Base-by-base conservation (phyloP, 2,329 filamentous ascomycete genomes). In the Macrophomina phaseolina region DNA sequence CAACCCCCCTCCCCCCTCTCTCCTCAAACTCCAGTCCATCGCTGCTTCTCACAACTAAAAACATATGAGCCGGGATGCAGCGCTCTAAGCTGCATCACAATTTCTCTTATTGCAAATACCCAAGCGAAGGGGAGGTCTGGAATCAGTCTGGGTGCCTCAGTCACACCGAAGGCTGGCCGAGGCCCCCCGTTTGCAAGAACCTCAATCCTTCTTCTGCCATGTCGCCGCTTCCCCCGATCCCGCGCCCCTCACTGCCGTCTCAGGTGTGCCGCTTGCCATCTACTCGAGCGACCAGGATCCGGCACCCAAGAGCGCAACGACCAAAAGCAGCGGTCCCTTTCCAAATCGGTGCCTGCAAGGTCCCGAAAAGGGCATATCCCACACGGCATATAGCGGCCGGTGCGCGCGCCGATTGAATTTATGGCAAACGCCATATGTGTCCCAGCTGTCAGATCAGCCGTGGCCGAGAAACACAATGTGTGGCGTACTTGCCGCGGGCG, bases 241-340 rank as follows among this genome's bases (percentile, higher is more conserved):
- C 30, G 28, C 58, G 40, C 42, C 32, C 32, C 32, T 49, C 45
- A 12, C 23, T 5, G 30, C 14, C 28, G 56, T 62, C 32, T 49
- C 58, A 62, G 58, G 38, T 62, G 18, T 62, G 23, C 58, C 45
- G 45, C 45, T 49, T 49, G 58, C 38, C 32, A 62, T 62, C 58
- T 36, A 16, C n/a, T 18, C 42, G 6, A 14, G 45, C 45, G 32
- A 5, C 58, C 45, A 16, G 58, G 58, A 62, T 28, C 42, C 58
- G 23, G 23, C 23, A 23, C 23, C 23, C 23, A 23, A 23, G 23
- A 23, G 3, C 23, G 23, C 23, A 23, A 23, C 23, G 23, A 23
- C 23, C 45, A 36, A 38, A 62, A 62, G 32, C 58, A 62, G 58
- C 32, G 45, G n/a, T 23, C 42, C 58, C 45, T 48, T 62, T 45